Evolutionary conservation across 352 stramenopile species (phyloP).

Genomic region (Pythium brassicae): DNA sequence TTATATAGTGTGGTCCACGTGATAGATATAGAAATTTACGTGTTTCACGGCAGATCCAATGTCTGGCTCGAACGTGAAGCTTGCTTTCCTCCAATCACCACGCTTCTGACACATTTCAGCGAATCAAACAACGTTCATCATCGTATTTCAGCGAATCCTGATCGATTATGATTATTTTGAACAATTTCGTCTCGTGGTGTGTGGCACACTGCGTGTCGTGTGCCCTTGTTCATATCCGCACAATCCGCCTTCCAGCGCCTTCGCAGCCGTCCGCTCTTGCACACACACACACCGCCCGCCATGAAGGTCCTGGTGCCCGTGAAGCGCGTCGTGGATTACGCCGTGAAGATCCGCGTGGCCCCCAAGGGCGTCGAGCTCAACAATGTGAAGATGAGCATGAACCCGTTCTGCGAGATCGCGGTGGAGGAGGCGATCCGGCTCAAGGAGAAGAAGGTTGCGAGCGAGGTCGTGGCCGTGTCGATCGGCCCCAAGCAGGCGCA

Average conservation of each 20-base stretch:
- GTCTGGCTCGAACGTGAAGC: too few species aligned
- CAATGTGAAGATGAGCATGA: constrained; percentile 99
- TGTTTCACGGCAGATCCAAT: too few species aligned
- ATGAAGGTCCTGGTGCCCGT: constrained; percentile 95
- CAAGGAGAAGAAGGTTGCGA: constrained; percentile 97
- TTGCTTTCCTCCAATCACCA: too few species aligned
- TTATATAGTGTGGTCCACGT: too few species aligned
- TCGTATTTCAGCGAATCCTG: too few species aligned
- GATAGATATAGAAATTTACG: neutral
- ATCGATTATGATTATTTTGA: too few species aligned
- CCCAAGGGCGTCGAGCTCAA: constrained; percentile 94
- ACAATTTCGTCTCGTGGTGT: neutral
- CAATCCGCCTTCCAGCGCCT: neutral
- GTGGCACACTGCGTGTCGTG: neutral
- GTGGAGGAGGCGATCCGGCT: constrained; percentile 98
- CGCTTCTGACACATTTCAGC: too few species aligned
- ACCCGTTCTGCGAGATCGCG: constrained; percentile 99
- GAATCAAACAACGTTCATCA: too few species aligned
- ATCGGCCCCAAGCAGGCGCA: constrained; percentile 97
- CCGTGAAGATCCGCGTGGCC: constrained; percentile 96
- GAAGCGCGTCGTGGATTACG: constrained; percentile 98
- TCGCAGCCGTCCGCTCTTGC: neutral
- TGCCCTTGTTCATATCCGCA: too few species aligned
- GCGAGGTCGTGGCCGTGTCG: constrained; percentile 95
- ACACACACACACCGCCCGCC: neutral